Conservation (phyloP, 306 rosid genomes). For the Ziziphus jujuba region DNA sequence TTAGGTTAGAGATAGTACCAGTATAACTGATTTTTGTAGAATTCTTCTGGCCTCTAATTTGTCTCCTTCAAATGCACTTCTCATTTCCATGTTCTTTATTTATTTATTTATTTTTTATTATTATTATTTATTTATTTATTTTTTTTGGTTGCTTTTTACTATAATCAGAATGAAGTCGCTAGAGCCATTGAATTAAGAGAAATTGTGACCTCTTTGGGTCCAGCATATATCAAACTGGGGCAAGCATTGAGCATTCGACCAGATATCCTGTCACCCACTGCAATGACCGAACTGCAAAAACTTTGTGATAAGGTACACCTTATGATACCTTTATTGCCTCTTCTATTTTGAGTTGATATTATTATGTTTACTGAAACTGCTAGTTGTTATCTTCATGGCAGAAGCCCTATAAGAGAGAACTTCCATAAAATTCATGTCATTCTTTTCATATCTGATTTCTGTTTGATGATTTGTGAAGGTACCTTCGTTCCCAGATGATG, state of each 20-base stretch:
- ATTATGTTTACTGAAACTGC: not conserved
- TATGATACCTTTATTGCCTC: not conserved
- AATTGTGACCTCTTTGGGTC: slow-evolving; percentile 98
- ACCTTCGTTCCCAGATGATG: slow-evolving; percentile 96
- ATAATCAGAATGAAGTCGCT: slow-evolving; percentile 88
- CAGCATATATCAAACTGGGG: slow-evolving; percentile 96
- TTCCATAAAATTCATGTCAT: slow-evolving; percentile 7
- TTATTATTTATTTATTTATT: slow-evolving; percentile 7
- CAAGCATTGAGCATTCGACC: slow-evolving; percentile 99
- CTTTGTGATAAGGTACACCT: slow-evolving; percentile 87
- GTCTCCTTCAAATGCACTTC: slow-evolving; percentile 3
- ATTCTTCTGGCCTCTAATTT: too few species aligned
- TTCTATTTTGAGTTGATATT: not conserved
- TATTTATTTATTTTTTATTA: too few species aligned
- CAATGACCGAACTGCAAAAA: slow-evolving; percentile 96
- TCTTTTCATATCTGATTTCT: slow-evolving; percentile 34
- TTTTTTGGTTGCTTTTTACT: slow-evolving; percentile 4
- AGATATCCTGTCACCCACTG: slow-evolving; percentile 89
- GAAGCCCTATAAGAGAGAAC: not conserved
- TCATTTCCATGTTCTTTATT: slow-evolving; percentile 2
- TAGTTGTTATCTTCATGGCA: slow-evolving; percentile 1
- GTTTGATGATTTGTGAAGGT: slow-evolving; percentile 58
- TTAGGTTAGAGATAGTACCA: too few species aligned
- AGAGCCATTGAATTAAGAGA: slow-evolving; percentile 94
- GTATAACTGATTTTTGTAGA: too few species aligned